phyloP scores from a whole-genome alignment of 768 basidiomycete genomes.

The Kwoniella dejecticola region DNA sequence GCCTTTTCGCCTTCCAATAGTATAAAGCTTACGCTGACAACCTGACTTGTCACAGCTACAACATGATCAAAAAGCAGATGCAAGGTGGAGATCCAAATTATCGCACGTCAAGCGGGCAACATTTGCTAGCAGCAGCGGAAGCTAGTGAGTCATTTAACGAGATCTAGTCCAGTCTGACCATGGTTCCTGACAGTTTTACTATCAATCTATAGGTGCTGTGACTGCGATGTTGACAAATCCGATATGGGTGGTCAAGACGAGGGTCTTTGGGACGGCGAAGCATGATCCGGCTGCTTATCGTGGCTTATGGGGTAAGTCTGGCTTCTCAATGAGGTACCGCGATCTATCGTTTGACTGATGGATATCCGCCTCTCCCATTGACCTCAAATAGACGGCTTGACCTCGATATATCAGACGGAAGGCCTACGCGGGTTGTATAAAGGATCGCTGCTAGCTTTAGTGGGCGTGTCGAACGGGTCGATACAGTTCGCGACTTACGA shows the following conservation, averaged over 20 bases:
- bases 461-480: constrained; percentile 92
- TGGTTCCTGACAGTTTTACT: background rate
- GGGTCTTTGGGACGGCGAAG: constrained; percentile 83
- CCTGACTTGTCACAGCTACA: constrained; percentile 65
- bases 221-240: constrained; percentile 96
- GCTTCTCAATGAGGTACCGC: no score
- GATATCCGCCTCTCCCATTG: no score
- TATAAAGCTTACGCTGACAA: no score
- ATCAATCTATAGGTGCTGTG: constrained; percentile 68
- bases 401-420: constrained; percentile 69
- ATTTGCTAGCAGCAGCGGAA: constrained; percentile 88
- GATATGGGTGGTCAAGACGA: constrained; percentile 94
- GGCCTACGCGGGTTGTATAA: constrained; percentile 79
- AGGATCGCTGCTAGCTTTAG: constrained; percentile 81
- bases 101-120: constrained; percentile 72
- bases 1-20: no score
- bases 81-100: constrained; percentile 64
- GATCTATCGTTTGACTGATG: no score
- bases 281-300: constrained; percentile 74
- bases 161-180: background rate
- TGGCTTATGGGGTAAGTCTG: constrained; percentile 70
- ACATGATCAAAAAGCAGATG: constrained; percentile 83
- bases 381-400: constrained; percentile 66
- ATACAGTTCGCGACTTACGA: constrained; percentile 96
- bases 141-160: constrained; percentile 72